Conservation (phyloP, 768 basidiomycete species). For the Lentinula edodes region DNA sequence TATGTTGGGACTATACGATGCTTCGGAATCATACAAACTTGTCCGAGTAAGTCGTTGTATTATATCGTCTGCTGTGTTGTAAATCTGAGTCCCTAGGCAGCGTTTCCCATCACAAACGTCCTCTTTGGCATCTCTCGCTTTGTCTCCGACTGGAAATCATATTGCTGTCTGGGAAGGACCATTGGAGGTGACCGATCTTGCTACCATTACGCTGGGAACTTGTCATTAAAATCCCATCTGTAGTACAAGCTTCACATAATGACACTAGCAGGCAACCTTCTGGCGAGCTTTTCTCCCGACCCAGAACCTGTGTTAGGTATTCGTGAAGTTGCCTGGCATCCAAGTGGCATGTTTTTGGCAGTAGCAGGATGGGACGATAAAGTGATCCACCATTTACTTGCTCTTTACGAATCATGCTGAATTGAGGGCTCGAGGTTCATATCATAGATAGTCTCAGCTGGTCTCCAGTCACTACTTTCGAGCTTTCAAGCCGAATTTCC, state of each 20-base stretch:
- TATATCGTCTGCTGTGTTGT: not conserved
- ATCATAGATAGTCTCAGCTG: slow-evolving; percentile 74
- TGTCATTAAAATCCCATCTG: not conserved
- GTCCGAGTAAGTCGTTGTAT: slow-evolving; percentile 49
- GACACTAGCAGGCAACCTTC: slow-evolving; percentile 56
- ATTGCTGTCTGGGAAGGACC: slow-evolving; percentile 82
- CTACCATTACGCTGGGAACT: not conserved
- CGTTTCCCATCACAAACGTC: slow-evolving; percentile 80
- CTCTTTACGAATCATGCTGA: not conserved
- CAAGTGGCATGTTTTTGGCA: slow-evolving; percentile 74
- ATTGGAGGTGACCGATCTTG: slow-evolving; percentile 55
- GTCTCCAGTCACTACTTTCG: slow-evolving; percentile 60
- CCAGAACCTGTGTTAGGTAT: slow-evolving; percentile 84
- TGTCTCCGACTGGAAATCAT: slow-evolving; percentile 74
- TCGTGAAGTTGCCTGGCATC: slow-evolving; percentile 78
- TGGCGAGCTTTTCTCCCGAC: slow-evolving; percentile 64
- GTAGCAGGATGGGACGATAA: slow-evolving; percentile 89
- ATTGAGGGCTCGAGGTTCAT: slow-evolving; percentile 45
- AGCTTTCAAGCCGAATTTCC: slow-evolving; percentile 54
- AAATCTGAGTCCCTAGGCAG: slow-evolving; percentile 30
- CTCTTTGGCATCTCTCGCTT: slow-evolving; percentile 60
- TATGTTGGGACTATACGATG: slow-evolving; percentile 80
- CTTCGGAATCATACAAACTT: slow-evolving; percentile 60
- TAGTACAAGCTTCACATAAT: slow-evolving; percentile 77
- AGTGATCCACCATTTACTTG: slow-evolving; percentile 30